Percentiles rank a stretch among this genome's conserved stretches.
These are phyloP conservation scores for Lactarius hatsudake DNA, from an alignment of 768 basidiomycete species.

Conservation along the genomic window DNA sequence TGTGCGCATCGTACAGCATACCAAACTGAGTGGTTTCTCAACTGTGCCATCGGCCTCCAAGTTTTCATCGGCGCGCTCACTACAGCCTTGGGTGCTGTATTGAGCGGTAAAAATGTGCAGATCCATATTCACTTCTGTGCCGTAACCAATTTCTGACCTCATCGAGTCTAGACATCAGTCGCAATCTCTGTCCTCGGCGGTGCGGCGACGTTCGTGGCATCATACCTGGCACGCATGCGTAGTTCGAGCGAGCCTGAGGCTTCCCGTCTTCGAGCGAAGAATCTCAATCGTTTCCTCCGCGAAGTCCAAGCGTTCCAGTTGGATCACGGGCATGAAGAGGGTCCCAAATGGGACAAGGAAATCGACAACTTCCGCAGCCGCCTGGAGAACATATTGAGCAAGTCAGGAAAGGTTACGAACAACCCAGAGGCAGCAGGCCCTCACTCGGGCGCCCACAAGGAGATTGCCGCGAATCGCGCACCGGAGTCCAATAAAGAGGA, in stretches of 20 bases:
- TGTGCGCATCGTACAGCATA: constrained; percentile 16
- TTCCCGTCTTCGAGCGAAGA: constrained; percentile 52
- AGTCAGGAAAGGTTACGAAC: constrained; percentile 28
- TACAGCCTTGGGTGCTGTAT: constrained; percentile 31
- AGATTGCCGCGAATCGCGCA: neutral
- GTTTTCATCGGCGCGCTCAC: constrained; percentile 33
- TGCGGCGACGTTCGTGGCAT: constrained; percentile 66
- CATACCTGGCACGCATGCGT: constrained; percentile 67
- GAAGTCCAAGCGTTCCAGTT: constrained; percentile 56
- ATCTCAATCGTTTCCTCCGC: constrained; percentile 65
- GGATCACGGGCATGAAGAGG: constrained; percentile 28
- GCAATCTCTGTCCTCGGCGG: constrained; percentile 49
- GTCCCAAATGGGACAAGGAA: constrained; percentile 15
- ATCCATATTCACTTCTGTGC: too few relatives aligned
- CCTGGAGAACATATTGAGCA: constrained; percentile 51
- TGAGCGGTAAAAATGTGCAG: constrained; percentile 27
- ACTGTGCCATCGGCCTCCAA: constrained; percentile 32
- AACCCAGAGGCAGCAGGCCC: neutral
- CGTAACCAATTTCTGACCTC: neutral
- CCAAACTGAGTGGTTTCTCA: constrained; percentile 22
- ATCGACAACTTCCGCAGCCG: constrained; percentile 38
- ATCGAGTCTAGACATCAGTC: constrained; percentile 35
- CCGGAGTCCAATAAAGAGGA: neutral
- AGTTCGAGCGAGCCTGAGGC: constrained; percentile 69
- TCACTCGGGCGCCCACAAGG: too few relatives aligned